Base-by-base conservation (phyloP, 192 early-diverging fungal species). In the Mortierella alpina region DNA sequence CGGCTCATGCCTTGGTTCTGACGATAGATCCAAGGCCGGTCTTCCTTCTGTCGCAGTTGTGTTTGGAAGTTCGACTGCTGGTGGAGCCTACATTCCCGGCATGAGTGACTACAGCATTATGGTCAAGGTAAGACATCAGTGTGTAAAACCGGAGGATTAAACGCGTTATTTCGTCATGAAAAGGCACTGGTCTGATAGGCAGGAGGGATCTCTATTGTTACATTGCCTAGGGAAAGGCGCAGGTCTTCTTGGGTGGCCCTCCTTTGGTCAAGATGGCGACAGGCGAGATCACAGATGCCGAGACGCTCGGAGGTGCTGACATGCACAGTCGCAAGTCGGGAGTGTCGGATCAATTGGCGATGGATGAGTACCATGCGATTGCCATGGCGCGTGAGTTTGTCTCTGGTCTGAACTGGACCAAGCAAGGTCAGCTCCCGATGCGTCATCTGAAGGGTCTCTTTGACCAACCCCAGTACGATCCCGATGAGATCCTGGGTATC, bases 211-310 rank as follows among this genome's bases (percentile, higher is more conserved):
- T 8, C 8, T n/a, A 13, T 9, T 42, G 44, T n/a, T 23, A 45
- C 31, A 31, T 31, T 31, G 1, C 3, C 31, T 61, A 84, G 85
- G 87, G 89, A 51, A 84, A 91, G 63, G 91, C 91, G 42, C 86
- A 90, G 62, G 91, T 92, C 10, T 92, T 91, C 68, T 70, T 92
- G 50, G 91, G 91, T 49, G 91, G 91, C 12, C 91, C 91, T 54
- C 91, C 91, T 23, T 65, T 92, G 51, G 91, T 92, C 59, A 83
- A 91, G 69, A 89, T 90, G 91, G 91, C 91, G 1, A 92, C 89
- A 11, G 91, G 91, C 53, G 91, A 92, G 75, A 78, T 88, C 15
- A 85, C 85, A 0, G 91, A 90, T 73, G 88, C 88, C 3, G 91
- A 92, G 65, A 85, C 84, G 54, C 70, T 92, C 7, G 91, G 91